Conservation (phyloP, 345 rosid species). For the Garcia nutans region DNA sequence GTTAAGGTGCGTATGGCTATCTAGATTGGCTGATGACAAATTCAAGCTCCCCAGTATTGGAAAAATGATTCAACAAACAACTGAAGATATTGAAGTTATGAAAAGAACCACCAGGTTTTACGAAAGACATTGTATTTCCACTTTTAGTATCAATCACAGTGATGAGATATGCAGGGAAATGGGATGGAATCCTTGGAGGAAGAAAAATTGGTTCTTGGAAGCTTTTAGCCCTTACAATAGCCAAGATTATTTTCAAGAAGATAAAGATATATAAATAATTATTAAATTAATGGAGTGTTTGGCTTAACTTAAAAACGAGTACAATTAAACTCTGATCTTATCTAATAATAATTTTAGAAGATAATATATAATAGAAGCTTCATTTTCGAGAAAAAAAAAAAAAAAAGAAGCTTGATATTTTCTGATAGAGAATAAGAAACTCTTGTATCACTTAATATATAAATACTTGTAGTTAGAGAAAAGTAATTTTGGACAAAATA, state of each 20-base stretch:
- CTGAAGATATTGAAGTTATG: constrained; percentile 44
- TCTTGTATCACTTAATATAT: too few species aligned
- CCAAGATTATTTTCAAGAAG: constrained; percentile 47
- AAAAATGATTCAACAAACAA: constrained; percentile 39
- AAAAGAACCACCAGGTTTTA: constrained; percentile 46
- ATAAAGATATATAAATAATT: neutral
- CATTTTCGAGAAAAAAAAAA: too few species aligned
- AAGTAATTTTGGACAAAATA: too few species aligned
- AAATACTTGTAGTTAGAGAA: too few species aligned
- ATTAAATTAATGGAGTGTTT: too few species aligned
- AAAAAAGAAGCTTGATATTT: too few species aligned
- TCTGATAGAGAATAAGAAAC: too few species aligned
- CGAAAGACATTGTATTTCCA: constrained; percentile 49
- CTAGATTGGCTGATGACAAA: constrained; percentile 34
- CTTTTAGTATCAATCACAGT: constrained; percentile 47
- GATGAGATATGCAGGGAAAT: constrained; percentile 57
- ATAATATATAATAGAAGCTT: too few species aligned
- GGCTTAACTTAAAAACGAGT: too few species aligned
- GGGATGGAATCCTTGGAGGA: constrained; percentile 56
- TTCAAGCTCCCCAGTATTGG: constrained; percentile 43
- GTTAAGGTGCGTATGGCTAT: constrained; percentile 54
- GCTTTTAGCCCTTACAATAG: constrained; percentile 46
- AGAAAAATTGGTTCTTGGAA: constrained; percentile 40
- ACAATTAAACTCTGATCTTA: too few species aligned
- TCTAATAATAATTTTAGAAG: too few species aligned